Evolutionary conservation across 176 grass and related monocot genomes (phyloP).

Genomic region (Panicum miliaceum): DNA sequence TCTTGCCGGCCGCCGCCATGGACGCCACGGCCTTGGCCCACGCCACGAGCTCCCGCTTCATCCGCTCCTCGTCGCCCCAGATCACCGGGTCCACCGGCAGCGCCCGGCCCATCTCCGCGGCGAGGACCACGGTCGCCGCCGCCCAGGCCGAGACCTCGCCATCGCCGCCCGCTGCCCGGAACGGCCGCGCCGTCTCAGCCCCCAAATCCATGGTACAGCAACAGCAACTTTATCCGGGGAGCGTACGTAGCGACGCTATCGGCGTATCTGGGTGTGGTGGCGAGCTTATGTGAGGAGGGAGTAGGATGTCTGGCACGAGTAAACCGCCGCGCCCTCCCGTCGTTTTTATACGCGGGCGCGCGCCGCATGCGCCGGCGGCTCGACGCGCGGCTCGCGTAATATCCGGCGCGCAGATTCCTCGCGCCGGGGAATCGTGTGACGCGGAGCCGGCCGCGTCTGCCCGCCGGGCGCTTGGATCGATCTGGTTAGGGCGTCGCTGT

Average conservation of each 20-base stretch:
- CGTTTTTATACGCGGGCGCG: not conserved
- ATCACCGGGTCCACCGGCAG: constrained; percentile 44
- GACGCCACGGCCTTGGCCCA: constrained; percentile 83
- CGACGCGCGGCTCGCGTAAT: too few relatives aligned
- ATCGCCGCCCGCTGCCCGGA: not conserved
- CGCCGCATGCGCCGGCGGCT: too few relatives aligned
- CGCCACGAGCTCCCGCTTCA: constrained; percentile 74
- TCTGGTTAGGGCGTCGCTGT: not conserved
- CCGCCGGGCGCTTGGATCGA: not conserved
- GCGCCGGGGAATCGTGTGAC: not conserved
- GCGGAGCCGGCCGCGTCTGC: not conserved
- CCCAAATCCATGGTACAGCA: not conserved
- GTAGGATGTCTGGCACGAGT: not conserved
- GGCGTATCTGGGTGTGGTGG: too few relatives aligned
- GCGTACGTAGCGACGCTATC: too few relatives aligned
- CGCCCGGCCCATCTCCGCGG: not conserved
- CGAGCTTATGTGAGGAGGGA: not conserved
- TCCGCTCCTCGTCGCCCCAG: constrained; percentile 68
- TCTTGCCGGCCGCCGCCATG: constrained; percentile 35
- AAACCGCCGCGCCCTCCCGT: not conserved
- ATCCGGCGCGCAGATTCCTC: not conserved
- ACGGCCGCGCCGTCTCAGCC: constrained; percentile 5
- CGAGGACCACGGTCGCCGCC: constrained; percentile 6
- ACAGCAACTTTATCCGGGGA: too few relatives aligned
- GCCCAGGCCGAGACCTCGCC: not conserved